Conservation (phyloP, 768 basidiomycete species). For the Phylloporus arenicola region DNA sequence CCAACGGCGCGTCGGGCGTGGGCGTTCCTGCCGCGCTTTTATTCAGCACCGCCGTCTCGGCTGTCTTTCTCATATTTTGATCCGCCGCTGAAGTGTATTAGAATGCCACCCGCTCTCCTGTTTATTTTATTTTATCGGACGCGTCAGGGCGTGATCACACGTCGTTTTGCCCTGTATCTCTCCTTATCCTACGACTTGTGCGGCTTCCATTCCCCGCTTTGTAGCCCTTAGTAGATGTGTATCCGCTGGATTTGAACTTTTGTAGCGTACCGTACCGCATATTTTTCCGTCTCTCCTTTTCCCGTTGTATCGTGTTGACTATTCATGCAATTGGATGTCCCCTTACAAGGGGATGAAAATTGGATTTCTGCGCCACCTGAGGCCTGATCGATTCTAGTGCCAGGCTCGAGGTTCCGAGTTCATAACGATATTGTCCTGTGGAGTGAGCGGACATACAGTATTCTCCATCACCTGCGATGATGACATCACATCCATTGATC, state of each 20-base stretch:
- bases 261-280: background rate
- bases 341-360: too few species aligned
- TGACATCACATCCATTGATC: too few species aligned
- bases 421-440: too few species aligned
- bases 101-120: background rate
- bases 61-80: background rate
- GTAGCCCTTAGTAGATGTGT: background rate
- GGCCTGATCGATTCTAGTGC: too few species aligned
- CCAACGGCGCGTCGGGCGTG: slow-evolving; percentile 12
- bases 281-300: background rate
- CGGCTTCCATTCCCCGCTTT: background rate
- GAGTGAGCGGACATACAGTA: too few species aligned
- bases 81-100: background rate
- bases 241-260: background rate
- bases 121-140: background rate
- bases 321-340: background rate
- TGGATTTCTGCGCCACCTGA: too few species aligned
- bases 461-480: too few species aligned
- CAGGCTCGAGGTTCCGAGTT: too few species aligned
- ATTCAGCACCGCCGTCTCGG: background rate
- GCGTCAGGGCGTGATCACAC: background rate
- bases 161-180: background rate
- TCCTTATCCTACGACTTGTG: background rate
- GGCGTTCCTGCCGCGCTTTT: background rate
- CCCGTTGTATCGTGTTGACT: background rate